phyloP scores from a whole-genome alignment of 2,329 filamentous ascomycete species.

The Colletotrichum simmondsii region DNA sequence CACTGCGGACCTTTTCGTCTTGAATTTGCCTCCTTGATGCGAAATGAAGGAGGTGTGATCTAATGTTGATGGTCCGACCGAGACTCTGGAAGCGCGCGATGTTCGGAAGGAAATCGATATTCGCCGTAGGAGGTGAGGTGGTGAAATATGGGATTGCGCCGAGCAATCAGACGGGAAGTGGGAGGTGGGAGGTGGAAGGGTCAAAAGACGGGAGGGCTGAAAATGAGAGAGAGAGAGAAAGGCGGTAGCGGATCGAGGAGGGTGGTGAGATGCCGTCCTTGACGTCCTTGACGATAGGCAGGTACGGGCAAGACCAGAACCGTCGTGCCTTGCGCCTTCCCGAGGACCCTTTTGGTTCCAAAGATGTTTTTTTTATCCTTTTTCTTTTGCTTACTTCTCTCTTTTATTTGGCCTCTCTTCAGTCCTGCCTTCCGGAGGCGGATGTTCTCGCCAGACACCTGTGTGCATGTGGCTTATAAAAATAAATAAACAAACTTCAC shows the following conservation, averaged over 20 bases:
- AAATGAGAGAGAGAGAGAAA: background rate
- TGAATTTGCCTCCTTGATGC: background rate
- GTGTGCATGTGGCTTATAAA: background rate
- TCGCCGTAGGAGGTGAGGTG: background rate
- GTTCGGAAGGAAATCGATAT: background rate
- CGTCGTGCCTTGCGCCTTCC: background rate
- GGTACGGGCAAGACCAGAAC: background rate
- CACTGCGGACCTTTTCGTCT: background rate
- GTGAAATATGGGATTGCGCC: background rate
- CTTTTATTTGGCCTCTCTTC: background rate
- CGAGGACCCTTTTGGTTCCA: background rate
- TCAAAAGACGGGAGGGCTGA: too few species aligned
- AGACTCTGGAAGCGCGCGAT: background rate
- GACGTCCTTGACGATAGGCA: background rate
- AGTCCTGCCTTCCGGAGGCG: too few species aligned
- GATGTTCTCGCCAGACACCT: background rate
- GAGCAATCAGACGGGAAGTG: background rate
- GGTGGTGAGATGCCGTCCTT: too few species aligned
- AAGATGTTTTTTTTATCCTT: background rate
- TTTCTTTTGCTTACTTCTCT: background rate
- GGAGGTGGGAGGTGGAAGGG: background rate
- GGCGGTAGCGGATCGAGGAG: background rate
- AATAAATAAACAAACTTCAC: background rate
- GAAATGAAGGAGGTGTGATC: background rate
- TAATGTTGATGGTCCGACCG: background rate